Evolutionary conservation across 495 filamentous ascomycete genomes (phyloP).

Genomic region (Cairneyella variabilis): DNA sequence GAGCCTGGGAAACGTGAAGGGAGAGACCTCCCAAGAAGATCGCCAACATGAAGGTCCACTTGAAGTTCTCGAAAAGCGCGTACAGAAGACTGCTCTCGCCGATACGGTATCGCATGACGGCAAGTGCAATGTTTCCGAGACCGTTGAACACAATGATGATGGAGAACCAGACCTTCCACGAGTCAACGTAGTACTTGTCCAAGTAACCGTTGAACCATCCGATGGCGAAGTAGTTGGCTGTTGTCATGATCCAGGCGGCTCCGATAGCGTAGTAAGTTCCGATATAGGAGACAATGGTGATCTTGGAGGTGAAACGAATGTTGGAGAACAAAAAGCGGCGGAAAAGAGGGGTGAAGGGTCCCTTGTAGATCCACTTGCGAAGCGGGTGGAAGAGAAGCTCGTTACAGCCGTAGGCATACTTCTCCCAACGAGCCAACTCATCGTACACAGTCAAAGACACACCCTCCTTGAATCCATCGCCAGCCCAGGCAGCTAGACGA

Average conservation of each 20-base stretch:
- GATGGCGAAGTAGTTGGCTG: constrained; percentile 73
- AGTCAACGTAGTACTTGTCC: constrained; percentile 73
- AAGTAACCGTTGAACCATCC: constrained; percentile 71
- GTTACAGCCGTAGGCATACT: constrained; percentile 86
- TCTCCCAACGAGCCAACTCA: constrained; percentile 79
- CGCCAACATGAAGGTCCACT: constrained; percentile 65
- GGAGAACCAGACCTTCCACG: constrained; percentile 73
- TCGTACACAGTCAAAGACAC: constrained; percentile 84
- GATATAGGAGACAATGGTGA: constrained; percentile 79
- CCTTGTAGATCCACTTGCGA: constrained; percentile 55
- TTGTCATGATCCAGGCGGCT: constrained; percentile 74
- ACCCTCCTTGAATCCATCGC: constrained; percentile 78
- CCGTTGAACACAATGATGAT: constrained; percentile 71
- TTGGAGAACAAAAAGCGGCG: constrained; percentile 63
- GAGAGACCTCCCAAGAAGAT: constrained; percentile 70
- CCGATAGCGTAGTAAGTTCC: constrained; percentile 86
- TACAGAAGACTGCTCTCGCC: constrained; percentile 52
- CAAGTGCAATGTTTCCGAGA: constrained; percentile 60
- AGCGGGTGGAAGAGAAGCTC: constrained; percentile 77
- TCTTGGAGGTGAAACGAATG: constrained; percentile 73
- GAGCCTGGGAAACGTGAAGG: constrained; percentile 63
- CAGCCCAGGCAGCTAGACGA: constrained; percentile 68
- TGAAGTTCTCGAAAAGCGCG: constrained; percentile 64
- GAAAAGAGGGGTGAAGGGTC: constrained; percentile 75
- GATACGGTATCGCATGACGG: constrained; percentile 64